A percentile compares a stretch with the other conserved stretches of the same genome.
Evolutionary conservation across 228 moss, liverwort and hornwort species (phyloP).

Genomic region (Sphagnum fallax): DNA sequence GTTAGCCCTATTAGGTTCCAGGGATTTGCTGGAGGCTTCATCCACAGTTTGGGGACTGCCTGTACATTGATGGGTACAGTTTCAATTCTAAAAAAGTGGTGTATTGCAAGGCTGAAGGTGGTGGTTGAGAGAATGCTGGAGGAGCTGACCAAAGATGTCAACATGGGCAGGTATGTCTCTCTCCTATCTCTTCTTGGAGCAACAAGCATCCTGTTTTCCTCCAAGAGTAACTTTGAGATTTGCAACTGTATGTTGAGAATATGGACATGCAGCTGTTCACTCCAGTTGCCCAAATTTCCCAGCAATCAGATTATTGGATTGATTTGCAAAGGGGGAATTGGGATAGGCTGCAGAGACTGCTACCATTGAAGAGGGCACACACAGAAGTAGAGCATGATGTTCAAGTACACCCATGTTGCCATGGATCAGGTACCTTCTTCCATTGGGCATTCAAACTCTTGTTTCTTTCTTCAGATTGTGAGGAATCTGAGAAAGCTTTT

Average conservation of each 20-base stretch:
- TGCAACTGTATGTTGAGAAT: background rate
- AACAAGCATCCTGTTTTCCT: too few relatives aligned
- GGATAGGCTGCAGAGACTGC: conserved; percentile 61
- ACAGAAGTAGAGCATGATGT: conserved; percentile 92
- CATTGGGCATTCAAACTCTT: background rate
- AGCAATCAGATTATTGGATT: too few relatives aligned
- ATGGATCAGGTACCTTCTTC: conserved; percentile 64
- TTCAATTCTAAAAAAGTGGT: too few relatives aligned
- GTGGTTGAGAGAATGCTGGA: conserved; percentile 81
- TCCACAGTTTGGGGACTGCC: too few relatives aligned
- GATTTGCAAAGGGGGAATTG: too few relatives aligned
- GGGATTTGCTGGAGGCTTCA: too few relatives aligned
- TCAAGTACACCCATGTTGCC: conserved; percentile 74
- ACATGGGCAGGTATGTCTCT: conserved; percentile 57
- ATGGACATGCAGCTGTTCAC: too few relatives aligned
- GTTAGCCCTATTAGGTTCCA: too few relatives aligned
- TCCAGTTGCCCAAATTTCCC: too few relatives aligned
- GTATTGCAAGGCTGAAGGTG: conserved; percentile 65
- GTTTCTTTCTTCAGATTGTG: background rate
- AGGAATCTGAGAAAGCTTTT: background rate
- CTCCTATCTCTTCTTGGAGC: background rate
- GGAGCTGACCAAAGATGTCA: conserved; percentile 80
- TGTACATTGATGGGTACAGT: too few relatives aligned
- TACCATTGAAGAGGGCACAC: conserved; percentile 68
- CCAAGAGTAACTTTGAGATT: too few relatives aligned